Base-by-base conservation (phyloP, 768 basidiomycete genomes). In the Naganishia antarctica region DNA sequence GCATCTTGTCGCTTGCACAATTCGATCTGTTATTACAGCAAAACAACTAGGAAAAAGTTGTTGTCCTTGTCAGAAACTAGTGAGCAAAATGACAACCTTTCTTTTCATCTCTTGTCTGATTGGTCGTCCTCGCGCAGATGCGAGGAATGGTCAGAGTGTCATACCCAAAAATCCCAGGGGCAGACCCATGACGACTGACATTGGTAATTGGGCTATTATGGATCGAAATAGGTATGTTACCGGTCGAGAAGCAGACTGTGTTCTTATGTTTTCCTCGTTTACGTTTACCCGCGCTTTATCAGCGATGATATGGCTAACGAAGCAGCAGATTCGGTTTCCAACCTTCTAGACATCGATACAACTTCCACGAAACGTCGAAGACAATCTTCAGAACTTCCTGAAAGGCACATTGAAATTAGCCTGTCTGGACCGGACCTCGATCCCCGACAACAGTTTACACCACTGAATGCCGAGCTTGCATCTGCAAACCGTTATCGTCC, bases 21-120 rank as follows among this genome's bases (percentile, higher is more conserved):
- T 18, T 65, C 64, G 25, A 40, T 31, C 1, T 65, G 64, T 48
- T 23, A 44, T 13, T 65, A 65, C 26, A 65, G 64, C 40, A 46
- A 59, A 21, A 65, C 64, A 21, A 65, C 64, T 4, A 32, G 64
- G 23, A 65, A 46, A 32, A 46, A 59, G 26, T 29, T 65, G 13
- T 45, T 65, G 25, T 47, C 43, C 16, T 32, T 65, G 5, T 59
- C 59, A 3, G 49, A 41, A 28, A 21, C 13, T 29, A 32, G 40
- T 41, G 8, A 50, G 40, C 15, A 31, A 45, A 26, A 4, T 5
- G 7, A 1, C 21, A n/a, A 8, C 3, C 23, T 7, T 44, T 9
- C n/a, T 21, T 16, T 12, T 41, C 11, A 63, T 16, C 28, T 26
- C 46, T n/a, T 23, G 46, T n/a, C n/a, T n/a, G n/a, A n/a, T n/a